phyloP scores from a whole-genome alignment of 495 filamentous ascomycete genomes.

The Trichocladium uniseriatum region DNA sequence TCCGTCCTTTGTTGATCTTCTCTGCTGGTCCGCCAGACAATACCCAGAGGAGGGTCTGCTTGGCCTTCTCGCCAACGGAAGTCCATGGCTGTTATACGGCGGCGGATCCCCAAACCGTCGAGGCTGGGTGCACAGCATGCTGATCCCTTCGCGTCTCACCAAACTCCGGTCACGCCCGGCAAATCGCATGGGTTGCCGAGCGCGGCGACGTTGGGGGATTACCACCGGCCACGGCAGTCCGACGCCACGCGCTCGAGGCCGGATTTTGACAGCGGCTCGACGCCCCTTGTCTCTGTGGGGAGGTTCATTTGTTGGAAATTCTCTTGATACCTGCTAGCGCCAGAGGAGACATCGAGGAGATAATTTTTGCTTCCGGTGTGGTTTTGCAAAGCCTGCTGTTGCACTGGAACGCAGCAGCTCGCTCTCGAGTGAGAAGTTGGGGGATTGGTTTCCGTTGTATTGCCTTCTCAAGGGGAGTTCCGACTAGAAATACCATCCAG shows the following conservation, averaged over 20 bases:
- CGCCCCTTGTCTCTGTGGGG: background rate
- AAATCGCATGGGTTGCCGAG: background rate
- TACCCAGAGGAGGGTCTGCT: background rate
- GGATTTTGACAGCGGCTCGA: background rate
- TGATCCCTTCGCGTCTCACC: background rate
- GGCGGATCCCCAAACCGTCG: conserved; percentile 1
- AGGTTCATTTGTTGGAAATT: background rate
- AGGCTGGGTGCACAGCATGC: background rate
- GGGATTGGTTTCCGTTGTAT: no score
- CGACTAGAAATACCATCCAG: no score
- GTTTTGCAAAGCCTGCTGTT: no score
- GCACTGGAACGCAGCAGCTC: no score
- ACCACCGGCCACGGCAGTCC: background rate
- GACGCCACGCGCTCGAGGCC: background rate
- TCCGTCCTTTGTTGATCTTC: background rate
- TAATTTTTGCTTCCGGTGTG: no score
- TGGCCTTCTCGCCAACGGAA: background rate
- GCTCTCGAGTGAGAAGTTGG: no score
- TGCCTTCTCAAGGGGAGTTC: no score
- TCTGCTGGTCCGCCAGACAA: background rate
- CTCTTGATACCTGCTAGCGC: no score
- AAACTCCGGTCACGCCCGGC: background rate
- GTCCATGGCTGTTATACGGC: background rate
- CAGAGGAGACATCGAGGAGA: no score
- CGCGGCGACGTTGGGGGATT: background rate